Evolutionary conservation across 2,329 filamentous ascomycete species (phyloP).

Genomic region (Ophiosphaerella narmari): DNA sequence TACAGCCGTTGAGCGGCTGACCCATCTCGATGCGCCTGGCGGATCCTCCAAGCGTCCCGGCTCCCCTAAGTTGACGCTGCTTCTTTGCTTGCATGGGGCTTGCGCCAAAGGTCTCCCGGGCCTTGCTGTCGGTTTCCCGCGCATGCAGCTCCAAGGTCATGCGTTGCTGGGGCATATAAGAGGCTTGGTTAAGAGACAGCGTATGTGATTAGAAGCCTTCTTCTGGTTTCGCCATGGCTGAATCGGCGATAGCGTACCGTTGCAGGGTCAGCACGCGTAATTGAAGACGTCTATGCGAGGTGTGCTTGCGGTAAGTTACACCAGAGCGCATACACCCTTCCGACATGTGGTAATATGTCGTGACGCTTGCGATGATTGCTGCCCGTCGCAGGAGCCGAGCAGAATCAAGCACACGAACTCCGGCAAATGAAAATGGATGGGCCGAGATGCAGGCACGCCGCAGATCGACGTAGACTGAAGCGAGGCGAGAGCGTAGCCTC

Average conservation of each 20-base stretch:
- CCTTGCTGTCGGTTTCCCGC: conserved; percentile 31
- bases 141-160: conserved; percentile 34
- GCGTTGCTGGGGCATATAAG: conserved; percentile 31
- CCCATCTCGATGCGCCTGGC: conserved; percentile 26
- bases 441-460: conserved; percentile 13
- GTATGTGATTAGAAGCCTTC: conserved; percentile 18
- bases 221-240: conserved; percentile 24
- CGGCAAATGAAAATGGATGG: conserved; percentile 12
- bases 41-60: conserved; percentile 23
- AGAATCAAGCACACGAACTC: conserved; percentile 10
- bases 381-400: conserved; percentile 15
- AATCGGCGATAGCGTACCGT: conserved; percentile 21
- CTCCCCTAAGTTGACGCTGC: conserved; percentile 29
- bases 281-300: conserved; percentile 16
- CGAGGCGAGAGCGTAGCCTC: conserved; percentile 9
- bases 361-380: conserved; percentile 12
- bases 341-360: conserved; percentile 5
- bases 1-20: conserved; percentile 35
- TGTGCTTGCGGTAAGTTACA: conserved; percentile 9
- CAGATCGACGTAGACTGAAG: conserved; percentile 20
- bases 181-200: conserved; percentile 21
- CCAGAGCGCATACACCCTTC: conserved; percentile 11
- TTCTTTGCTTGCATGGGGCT: conserved; percentile 40
- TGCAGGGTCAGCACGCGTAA: conserved; percentile 15
- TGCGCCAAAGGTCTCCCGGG: conserved; percentile 29